Conservation (phyloP, 2,329 filamentous ascomycete genomes). For the Aspergillus ochraceus region DNA sequence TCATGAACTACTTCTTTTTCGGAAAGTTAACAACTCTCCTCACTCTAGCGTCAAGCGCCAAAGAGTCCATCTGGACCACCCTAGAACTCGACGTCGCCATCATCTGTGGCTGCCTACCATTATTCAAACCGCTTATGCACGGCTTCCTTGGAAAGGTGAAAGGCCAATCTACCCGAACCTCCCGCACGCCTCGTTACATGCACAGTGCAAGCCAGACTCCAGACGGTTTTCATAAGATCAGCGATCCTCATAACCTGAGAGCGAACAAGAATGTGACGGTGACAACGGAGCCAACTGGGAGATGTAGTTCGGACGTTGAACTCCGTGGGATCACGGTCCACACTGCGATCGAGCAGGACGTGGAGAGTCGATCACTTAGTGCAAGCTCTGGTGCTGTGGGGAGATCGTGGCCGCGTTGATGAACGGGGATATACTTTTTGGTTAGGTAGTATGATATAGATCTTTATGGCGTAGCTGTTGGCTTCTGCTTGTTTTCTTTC, state of each 20-base stretch:
- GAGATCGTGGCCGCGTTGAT: not conserved
- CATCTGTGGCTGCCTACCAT: conserved; percentile 21
- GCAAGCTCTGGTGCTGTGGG: not conserved
- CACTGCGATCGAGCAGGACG: conserved; percentile 6
- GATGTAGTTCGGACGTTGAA: conserved; percentile 7
- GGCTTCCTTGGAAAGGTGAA: conserved; percentile 10
- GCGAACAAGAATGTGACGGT: conserved; percentile 1
- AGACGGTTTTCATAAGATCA: conserved; percentile 12
- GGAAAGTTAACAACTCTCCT: not conserved
- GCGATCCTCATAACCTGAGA: not conserved
- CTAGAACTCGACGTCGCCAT: conserved; percentile 22
- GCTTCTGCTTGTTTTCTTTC: too few relatives aligned
- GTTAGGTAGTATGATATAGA: not conserved
- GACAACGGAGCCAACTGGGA: not conserved
- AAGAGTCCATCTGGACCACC: conserved; percentile 21
- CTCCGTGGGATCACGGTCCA: conserved; percentile 10
- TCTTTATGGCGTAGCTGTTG: too few relatives aligned
- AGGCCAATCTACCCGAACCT: not conserved
- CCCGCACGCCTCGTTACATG: conserved; percentile 6
- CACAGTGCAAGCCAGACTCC: not conserved
- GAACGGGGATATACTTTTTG: too few relatives aligned
- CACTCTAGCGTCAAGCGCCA: conserved; percentile 20
- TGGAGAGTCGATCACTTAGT: not conserved
- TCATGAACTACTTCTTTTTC: not conserved
- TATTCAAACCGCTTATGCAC: conserved; percentile 18